Conservation (phyloP, 2,329 filamentous ascomycete genomes). For the Sporothrix phasma region DNA sequence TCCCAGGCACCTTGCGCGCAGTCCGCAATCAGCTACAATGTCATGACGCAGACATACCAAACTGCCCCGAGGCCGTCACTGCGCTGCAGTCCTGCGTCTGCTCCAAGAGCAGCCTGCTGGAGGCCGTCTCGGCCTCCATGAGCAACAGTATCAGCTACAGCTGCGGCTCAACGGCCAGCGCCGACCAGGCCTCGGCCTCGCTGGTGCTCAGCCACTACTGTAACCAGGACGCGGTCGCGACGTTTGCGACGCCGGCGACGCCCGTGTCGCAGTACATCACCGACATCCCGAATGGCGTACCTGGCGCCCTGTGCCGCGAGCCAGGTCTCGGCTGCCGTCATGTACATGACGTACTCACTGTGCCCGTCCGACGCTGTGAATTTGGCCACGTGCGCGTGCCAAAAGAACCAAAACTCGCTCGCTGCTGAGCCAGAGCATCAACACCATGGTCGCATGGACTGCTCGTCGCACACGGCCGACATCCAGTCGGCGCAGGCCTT, state of each 20-base stretch:
- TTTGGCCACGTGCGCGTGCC: slow-evolving; percentile 42
- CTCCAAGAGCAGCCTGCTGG: slow-evolving; percentile 35
- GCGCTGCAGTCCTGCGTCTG: slow-evolving; percentile 44
- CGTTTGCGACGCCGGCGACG: slow-evolving; percentile 35
- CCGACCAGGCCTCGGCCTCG: slow-evolving; percentile 38
- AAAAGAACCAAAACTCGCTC: slow-evolving; percentile 39
- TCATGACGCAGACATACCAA: slow-evolving; percentile 34
- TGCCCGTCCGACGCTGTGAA: slow-evolving; percentile 24
- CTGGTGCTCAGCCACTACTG: slow-evolving; percentile 40
- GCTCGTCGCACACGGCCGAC: slow-evolving; percentile 37
- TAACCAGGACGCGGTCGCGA: slow-evolving; percentile 30
- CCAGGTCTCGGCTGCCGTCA: slow-evolving; percentile 31
- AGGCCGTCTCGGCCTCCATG: slow-evolving; percentile 30
- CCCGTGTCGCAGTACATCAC: slow-evolving; percentile 39
- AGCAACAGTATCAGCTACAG: slow-evolving; percentile 31
- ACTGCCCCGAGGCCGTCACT: slow-evolving; percentile 35
- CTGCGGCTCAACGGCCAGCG: slow-evolving; percentile 38
- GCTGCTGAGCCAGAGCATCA: slow-evolving; percentile 35
- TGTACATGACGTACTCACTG: slow-evolving; percentile 25
- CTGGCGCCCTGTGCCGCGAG: slow-evolving; percentile 35
- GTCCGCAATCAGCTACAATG: slow-evolving; percentile 34
- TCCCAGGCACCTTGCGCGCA: slow-evolving; percentile 41
- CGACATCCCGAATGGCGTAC: slow-evolving; percentile 35
- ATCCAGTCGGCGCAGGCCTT: slow-evolving; percentile 40
- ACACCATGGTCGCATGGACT: slow-evolving; percentile 34